Base-by-base conservation (phyloP, 2,329 filamentous ascomycete genomes). In the Microcyclospora tardicrescens region DNA sequence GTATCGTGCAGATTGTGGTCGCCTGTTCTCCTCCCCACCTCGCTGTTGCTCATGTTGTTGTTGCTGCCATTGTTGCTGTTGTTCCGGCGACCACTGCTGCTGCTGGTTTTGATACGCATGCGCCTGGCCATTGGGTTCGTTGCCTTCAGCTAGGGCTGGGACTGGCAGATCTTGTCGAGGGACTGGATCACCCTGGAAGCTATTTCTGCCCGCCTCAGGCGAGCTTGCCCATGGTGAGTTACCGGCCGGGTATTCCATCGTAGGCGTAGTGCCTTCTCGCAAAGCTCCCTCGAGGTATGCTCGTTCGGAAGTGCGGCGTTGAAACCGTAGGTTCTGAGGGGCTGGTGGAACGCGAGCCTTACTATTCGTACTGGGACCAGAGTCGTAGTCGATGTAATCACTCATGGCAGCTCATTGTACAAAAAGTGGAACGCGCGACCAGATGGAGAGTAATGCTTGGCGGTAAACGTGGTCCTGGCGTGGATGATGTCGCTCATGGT, bases 221-320 rank as follows among this genome's bases (percentile, higher is more conserved):
- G 74, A 72, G 11, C 67, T 68, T 10, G 70, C 77, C 79, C 79
- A 83, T 38, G 79, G 79, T 28, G 76, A 79, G 40, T 65, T 50
- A 28, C 65, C 65, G 33, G 72, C 47, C 40, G 76, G 77, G 58
- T 82, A 83, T 57, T 83, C 79, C 79, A 83, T 83, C 34, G 44
- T 52, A 14, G 51, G 47, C 9, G 50, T 50, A 24, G 46, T 40
- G 34, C 44, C 37, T 42, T 53, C 55, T 40, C 54, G 42, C 38
- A 51, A 53, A n/a, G 48, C 39, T 15, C 49, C 52, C 41, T 60
- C 57, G 39, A 47, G 43, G 41, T 50, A 60, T 10, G 54, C 55
- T 16, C 55, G 49, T 43, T 60, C 57, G 37, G 47, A 53, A 31
- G 51, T 52, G 38, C 57, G 55, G 36, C 57, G 54, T 36, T 60